phyloP scores from a whole-genome alignment of 1,284 basidiomycete genomes.

The Austroboletus novae-zelandiae region DNA sequence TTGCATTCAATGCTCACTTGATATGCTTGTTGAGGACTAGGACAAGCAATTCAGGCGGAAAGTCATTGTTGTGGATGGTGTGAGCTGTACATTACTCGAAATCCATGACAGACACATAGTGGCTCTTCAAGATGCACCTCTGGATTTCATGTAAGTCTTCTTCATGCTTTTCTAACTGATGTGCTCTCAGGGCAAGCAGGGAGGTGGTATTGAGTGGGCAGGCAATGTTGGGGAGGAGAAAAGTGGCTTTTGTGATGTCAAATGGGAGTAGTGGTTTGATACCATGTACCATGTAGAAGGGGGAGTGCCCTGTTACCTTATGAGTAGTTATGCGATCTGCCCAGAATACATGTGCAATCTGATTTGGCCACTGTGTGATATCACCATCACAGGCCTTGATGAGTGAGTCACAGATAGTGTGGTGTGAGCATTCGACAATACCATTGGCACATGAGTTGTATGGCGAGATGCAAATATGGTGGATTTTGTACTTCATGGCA shows the following conservation, averaged over 20 bases:
- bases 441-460: too few relatives aligned
- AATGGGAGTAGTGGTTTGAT: constrained; percentile 31
- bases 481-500: neutral
- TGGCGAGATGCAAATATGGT: too few relatives aligned
- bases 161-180: too few relatives aligned
- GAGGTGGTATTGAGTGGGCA: neutral
- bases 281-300: constrained; percentile 27
- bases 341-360: constrained; percentile 1
- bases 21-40: too few relatives aligned
- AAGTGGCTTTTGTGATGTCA: constrained; percentile 32
- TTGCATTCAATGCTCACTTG: too few relatives aligned
- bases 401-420: too few relatives aligned
- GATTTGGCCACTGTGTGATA: constrained; percentile 4
- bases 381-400: constrained; percentile 8
- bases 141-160: too few relatives aligned
- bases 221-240: constrained; percentile 10
- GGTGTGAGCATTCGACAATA: too few relatives aligned
- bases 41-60: constrained; percentile 24
- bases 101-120: too few relatives aligned
- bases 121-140: too few relatives aligned
- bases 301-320: constrained; percentile 6
- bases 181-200: neutral
- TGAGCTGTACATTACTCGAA: constrained; percentile 6
- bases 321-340: neutral
- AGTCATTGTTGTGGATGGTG: constrained; percentile 18